Conservation (phyloP, 371 early-diverging fungal genomes). For the Catenaria anguillulae region DNA sequence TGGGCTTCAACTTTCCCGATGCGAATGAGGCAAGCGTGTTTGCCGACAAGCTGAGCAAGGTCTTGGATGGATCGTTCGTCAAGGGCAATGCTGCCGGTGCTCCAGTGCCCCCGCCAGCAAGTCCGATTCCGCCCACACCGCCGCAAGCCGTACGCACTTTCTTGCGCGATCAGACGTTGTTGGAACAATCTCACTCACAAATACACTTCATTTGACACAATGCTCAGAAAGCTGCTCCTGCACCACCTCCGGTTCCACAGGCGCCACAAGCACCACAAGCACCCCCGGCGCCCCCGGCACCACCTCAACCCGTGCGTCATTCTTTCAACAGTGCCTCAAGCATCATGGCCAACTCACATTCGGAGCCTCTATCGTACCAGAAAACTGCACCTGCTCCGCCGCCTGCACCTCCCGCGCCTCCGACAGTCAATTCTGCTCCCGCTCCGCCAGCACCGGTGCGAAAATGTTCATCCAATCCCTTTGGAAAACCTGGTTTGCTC, state of each 20-base stretch:
- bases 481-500: background rate
- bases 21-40: background rate
- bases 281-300: no score
- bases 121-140: background rate
- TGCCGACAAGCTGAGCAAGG: constrained; percentile 1
- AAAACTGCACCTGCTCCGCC: background rate
- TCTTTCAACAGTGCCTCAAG: no score
- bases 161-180: no score
- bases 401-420: background rate
- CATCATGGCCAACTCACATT: no score
- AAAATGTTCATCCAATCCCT: background rate
- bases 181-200: no score
- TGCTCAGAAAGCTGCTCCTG: no score
- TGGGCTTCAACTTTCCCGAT: background rate
- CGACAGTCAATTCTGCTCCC: background rate
- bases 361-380: background rate
- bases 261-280: no score
- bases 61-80: background rate
- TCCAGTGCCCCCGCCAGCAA: background rate
- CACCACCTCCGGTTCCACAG: no score
- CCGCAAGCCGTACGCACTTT: background rate
- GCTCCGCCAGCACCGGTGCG: background rate
- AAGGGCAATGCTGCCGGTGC: background rate
- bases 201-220: no score
- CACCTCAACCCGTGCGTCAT: no score